Evolutionary conservation across 805 yeast species (phyloP).

Genomic region (Candida patagonica): DNA sequence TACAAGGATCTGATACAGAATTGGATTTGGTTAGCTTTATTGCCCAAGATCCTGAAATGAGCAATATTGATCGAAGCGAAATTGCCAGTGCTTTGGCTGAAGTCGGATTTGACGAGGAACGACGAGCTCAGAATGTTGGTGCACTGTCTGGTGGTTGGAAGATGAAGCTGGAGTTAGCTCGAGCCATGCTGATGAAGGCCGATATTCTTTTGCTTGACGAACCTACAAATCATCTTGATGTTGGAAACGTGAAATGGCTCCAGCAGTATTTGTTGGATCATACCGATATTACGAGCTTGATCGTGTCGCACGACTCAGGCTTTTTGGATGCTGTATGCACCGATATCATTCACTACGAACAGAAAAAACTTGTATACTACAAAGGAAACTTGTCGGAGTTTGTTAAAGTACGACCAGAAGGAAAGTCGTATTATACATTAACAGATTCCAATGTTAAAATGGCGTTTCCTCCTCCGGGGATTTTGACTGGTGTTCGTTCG

Average conservation of each 20-base stretch:
- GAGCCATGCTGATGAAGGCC: constrained; percentile 97
- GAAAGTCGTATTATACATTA: constrained; percentile 88
- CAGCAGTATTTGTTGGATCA: constrained; percentile 77
- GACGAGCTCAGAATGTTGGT: constrained; percentile 86
- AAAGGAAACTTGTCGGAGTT: constrained; percentile 92
- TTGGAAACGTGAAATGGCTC: constrained; percentile 85
- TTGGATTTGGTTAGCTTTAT: constrained; percentile 82
- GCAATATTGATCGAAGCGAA: constrained; percentile 52
- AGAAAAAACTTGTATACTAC: constrained; percentile 87
- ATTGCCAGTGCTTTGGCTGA: constrained; percentile 66
- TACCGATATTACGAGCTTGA: constrained; percentile 82
- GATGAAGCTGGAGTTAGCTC: constrained; percentile 96
- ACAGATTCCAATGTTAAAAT: constrained; percentile 88
- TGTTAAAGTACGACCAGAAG: constrained; percentile 89
- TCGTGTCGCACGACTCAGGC: constrained; percentile 97
- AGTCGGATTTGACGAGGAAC: constrained; percentile 88
- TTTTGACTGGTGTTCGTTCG: constrained; percentile 93
- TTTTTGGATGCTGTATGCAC: constrained; percentile 94
- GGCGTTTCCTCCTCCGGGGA: constrained; percentile 99
- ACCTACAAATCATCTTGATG: constrained; percentile 98
- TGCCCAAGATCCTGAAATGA: constrained; percentile 78
- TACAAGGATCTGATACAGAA: constrained; percentile 91
- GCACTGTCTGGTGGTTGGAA: constrained; percentile 99
- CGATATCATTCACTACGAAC: constrained; percentile 92
- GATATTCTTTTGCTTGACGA: constrained; percentile 91